Conservation (phyloP, 371 early-diverging fungal species). For the Caulochytrium protostelioides region DNA sequence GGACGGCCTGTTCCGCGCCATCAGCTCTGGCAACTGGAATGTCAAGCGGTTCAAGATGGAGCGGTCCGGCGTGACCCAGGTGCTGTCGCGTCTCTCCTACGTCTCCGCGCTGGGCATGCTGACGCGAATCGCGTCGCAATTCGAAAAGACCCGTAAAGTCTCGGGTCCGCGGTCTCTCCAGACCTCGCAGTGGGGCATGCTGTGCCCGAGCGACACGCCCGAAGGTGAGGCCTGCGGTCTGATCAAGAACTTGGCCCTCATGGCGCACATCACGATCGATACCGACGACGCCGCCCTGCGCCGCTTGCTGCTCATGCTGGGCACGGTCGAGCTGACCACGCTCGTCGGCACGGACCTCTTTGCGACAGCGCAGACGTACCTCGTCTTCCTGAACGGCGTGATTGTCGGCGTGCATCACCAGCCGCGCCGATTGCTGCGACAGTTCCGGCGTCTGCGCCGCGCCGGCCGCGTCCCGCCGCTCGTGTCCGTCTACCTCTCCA, state of each 20-base stretch:
- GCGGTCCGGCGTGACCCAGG: conserved; percentile 97
- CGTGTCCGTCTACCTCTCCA: conserved; percentile 79
- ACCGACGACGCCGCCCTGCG: conserved; percentile 58
- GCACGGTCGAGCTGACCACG: conserved; percentile 69
- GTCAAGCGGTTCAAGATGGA: conserved; percentile 99
- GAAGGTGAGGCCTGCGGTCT: conserved; percentile 99
- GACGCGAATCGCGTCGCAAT: conserved; percentile 96
- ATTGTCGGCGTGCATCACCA: conserved; percentile 70
- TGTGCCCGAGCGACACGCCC: conserved; percentile 98
- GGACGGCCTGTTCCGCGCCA: conserved; percentile 82
- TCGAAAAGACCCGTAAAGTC: conserved; percentile 99
- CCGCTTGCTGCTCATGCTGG: conserved; percentile 54
- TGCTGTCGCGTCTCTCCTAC: conserved; percentile 86
- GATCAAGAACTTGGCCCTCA: conserved; percentile 96
- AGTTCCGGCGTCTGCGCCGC: conserved; percentile 69
- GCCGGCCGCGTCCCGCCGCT: conserved; percentile 71
- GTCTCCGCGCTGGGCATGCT: conserved; percentile 98
- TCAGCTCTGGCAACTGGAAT: conserved; percentile 98
- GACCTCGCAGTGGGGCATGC: conserved; percentile 97
- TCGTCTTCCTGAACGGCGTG: conserved; percentile 83
- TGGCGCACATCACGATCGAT: conserved; percentile 98
- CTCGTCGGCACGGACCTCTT: conserved; percentile 68
- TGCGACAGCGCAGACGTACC: conserved; percentile 34
- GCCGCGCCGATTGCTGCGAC: conserved; percentile 49
- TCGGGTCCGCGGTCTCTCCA: conserved; percentile 94